Conservation (phyloP, 2,329 filamentous ascomycete genomes). For the Cercospora nicotianae region DNA sequence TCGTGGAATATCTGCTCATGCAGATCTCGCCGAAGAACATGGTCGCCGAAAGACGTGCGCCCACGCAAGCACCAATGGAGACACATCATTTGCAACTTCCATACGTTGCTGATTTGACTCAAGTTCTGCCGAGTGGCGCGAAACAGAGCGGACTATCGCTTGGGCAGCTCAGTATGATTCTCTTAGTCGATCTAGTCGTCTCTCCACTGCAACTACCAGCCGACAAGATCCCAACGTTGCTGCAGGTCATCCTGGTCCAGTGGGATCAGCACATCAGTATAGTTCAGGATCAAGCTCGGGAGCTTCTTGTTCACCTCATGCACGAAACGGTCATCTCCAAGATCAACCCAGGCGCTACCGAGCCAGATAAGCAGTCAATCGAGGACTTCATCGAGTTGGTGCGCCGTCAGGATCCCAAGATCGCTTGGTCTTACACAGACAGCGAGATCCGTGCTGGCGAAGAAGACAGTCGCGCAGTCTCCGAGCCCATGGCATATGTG, state of each 20-base stretch:
- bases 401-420: constrained; percentile 75
- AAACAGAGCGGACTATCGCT: constrained; percentile 84
- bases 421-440: constrained; percentile 94
- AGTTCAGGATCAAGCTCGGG: constrained; percentile 92
- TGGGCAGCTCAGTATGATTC: constrained; percentile 86
- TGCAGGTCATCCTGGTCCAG: constrained; percentile 88
- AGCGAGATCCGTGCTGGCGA: constrained; percentile 68
- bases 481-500: constrained; percentile 81
- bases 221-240: constrained; percentile 78
- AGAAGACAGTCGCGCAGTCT: constrained; percentile 74
- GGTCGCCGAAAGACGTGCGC: constrained; percentile 81
- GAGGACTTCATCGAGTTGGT: constrained; percentile 87
- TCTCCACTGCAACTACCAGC: constrained; percentile 77
- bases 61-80: constrained; percentile 69
- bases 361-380: constrained; percentile 70
- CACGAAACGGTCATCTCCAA: constrained; percentile 87
- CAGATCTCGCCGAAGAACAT: constrained; percentile 95
- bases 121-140: constrained; percentile 80
- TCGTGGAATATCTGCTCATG: constrained; percentile 88
- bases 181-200: constrained; percentile 94
- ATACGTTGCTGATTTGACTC: constrained; percentile 82
- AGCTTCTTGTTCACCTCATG: constrained; percentile 97
- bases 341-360: constrained; percentile 68
- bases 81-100: constrained; percentile 64
- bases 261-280: constrained; percentile 97